Base-by-base conservation (phyloP, 495 filamentous ascomycete species). In the Endocarpon pusillum region DNA sequence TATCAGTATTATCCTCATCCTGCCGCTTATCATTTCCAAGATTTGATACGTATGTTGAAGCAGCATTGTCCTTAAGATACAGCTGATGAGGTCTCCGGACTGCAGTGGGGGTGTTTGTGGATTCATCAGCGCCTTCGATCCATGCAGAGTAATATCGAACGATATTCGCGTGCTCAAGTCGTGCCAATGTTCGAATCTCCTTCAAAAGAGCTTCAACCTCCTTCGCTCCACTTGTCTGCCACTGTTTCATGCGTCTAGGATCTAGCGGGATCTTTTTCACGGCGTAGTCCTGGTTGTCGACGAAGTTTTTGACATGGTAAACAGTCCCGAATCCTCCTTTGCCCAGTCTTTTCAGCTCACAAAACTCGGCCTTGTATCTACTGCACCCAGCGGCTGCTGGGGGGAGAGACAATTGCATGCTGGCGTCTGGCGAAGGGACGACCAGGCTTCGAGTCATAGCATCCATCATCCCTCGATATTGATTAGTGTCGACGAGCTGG, bases 251-350 rank as follows among this genome's bases (percentile, higher is more conserved):
- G 8, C 64, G 53, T 36, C 44, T 54, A 22, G 62, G 55, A 20
- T 56, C 65, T 10, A 70, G 48, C 9, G 62, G 58, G 8, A 70
- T 62, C 36, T 66, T 70, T 40, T 70, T 70, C 32, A 70, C 49
- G 0, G 66, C 66, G 38, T 70, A 70, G 21, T 53, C 47, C 33
- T 62, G 62, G 2, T 57, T 59, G 34, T 70, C 66, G 4, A 70
- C 56, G 23, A 61, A 56, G 28, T 70, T 64, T 11, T 42, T 56
- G 23, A 61, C 66, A 26, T 66, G 58, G 34, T 62, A 67, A 5
- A 70, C 66, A 18, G 64, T 58, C 3, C 65, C 66, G 36, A 67
- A 70, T 1, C 62, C 64, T 3, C 66, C 66, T 28, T 54, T 63
- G 3, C 66, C 66, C 4, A 70, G 42, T 3, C 69, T 33, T 17